Evolutionary conservation across 345 rosid species (phyloP).

Genomic region (Linum usitatissimum): DNA sequence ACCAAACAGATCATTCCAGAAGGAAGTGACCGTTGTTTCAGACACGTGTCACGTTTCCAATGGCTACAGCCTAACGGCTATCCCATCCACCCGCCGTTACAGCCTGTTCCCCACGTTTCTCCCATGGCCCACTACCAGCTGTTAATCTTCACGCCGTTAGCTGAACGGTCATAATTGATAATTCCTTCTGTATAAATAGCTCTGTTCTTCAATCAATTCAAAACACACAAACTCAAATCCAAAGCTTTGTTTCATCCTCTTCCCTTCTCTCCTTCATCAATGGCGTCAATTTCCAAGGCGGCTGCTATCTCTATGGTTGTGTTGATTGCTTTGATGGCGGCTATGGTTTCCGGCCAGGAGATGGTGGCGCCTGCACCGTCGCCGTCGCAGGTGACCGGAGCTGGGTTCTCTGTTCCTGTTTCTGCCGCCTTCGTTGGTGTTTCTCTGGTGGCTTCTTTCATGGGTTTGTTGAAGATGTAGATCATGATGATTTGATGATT

Average conservation of each 20-base stretch:
- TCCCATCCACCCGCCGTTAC: too few relatives aligned
- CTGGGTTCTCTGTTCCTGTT: slow-evolving; percentile 20
- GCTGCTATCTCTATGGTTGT: slow-evolving; percentile 11
- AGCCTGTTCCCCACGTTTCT: too few relatives aligned
- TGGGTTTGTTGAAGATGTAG: slow-evolving; percentile 19
- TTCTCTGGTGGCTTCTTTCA: slow-evolving; percentile 21
- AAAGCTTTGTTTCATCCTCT: not conserved
- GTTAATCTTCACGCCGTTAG: too few relatives aligned
- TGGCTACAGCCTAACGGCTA: too few relatives aligned
- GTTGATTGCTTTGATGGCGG: slow-evolving; percentile 3
- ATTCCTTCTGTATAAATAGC: too few relatives aligned
- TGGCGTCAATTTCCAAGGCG: slow-evolving; percentile 18
- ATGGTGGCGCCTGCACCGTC: slow-evolving; percentile 23
- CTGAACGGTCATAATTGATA: too few relatives aligned
- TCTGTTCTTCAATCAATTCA: not conserved
- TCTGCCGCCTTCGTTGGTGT: slow-evolving; percentile 15
- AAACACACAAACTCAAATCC: not conserved
- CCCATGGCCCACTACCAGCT: too few relatives aligned
- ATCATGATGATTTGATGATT: not conserved
- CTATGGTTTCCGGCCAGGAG: slow-evolving; percentile 27
- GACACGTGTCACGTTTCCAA: too few relatives aligned
- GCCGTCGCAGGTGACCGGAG: slow-evolving; percentile 24
- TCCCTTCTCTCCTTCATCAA: not conserved
- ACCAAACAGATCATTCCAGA: too few relatives aligned
- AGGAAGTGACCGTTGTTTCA: too few relatives aligned